A percentile compares a stretch with the other conserved stretches of the same genome.
Evolutionary conservation across 176 grass and related monocot genomes (phyloP).

Genomic region (Melocanna baccifera): DNA sequence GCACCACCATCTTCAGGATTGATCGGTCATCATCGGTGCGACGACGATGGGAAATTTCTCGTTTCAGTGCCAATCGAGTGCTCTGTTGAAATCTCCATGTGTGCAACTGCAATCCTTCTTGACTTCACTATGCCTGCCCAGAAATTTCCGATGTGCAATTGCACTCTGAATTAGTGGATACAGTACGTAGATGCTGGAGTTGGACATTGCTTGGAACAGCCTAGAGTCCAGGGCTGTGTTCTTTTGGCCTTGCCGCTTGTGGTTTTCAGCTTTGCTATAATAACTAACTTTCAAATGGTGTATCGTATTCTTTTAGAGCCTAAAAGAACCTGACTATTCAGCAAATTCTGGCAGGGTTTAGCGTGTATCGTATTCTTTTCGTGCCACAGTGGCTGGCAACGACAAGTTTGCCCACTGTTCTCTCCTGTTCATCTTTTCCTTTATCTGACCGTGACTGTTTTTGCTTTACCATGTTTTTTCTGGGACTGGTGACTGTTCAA

Average conservation of each 20-base stretch:
- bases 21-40: constrained; percentile 35
- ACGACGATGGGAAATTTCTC: background rate
- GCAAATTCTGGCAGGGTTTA: background rate
- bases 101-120: constrained; percentile 3
- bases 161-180: constrained; percentile 10
- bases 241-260: no score
- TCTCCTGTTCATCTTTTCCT: constrained; percentile 33
- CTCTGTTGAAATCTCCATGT: constrained; percentile 13
- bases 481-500: constrained; percentile 15
- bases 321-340: no score
- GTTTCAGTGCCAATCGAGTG: constrained; percentile 40
- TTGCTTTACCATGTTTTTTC: constrained; percentile 18
- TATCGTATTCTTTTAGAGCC: no score
- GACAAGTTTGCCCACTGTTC: constrained; percentile 21
- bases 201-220: constrained; percentile 3
- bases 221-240: background rate
- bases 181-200: background rate
- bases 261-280: no score
- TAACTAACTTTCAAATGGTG: no score
- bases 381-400: background rate
- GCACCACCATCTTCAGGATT: constrained; percentile 11
- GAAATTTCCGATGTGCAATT: background rate
- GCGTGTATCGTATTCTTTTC: background rate
- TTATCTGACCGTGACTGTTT: constrained; percentile 35
- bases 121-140: background rate